phyloP scores from a whole-genome alignment of 768 basidiomycete genomes.

The Rhodotorula diobovata region DNA sequence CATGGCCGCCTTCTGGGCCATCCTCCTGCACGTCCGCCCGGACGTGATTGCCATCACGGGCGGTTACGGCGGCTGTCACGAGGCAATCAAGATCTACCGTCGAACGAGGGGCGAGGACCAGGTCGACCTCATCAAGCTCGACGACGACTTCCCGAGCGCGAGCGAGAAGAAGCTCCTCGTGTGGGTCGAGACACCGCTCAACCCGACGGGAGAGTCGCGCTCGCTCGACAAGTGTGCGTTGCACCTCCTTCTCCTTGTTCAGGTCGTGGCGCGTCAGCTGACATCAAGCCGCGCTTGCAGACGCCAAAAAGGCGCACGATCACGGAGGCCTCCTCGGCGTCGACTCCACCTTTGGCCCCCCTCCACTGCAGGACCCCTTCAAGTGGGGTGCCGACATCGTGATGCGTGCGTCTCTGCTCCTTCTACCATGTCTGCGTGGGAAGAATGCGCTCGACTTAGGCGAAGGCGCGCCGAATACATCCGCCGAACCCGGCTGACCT shows the following conservation, averaged over 20 bases:
- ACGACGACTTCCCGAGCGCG: conserved; percentile 62
- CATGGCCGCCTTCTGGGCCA: conserved; percentile 70
- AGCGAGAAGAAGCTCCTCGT: conserved; percentile 58
- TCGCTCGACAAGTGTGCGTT: conserved; percentile 66
- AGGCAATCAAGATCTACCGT: conserved; percentile 62
- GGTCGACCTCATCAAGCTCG: conserved; percentile 57
- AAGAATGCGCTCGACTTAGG: too few species aligned
- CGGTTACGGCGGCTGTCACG: conserved; percentile 69
- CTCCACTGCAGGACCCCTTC: conserved; percentile 82
- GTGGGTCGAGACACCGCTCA: conserved; percentile 84
- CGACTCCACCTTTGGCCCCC: conserved; percentile 84
- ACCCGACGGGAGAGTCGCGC: conserved; percentile 75
- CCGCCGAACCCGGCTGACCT: too few species aligned
- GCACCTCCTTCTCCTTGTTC: too few species aligned
- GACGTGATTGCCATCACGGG: conserved; percentile 71
- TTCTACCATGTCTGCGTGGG: too few species aligned
- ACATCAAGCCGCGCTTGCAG: background rate
- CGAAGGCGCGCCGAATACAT: too few species aligned
- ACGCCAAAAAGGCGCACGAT: conserved; percentile 58
- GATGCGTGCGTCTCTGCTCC: background rate
- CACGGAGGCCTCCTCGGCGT: conserved; percentile 69
- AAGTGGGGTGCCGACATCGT: conserved; percentile 53
- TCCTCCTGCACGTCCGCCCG: conserved; percentile 64
- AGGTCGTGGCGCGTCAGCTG: background rate
- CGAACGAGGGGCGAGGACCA: conserved; percentile 51